These are phyloP conservation scores for Sporothrix luriei DNA, from an alignment of 2,329 filamentous ascomycete species.

Conservation along the genomic window DNA sequence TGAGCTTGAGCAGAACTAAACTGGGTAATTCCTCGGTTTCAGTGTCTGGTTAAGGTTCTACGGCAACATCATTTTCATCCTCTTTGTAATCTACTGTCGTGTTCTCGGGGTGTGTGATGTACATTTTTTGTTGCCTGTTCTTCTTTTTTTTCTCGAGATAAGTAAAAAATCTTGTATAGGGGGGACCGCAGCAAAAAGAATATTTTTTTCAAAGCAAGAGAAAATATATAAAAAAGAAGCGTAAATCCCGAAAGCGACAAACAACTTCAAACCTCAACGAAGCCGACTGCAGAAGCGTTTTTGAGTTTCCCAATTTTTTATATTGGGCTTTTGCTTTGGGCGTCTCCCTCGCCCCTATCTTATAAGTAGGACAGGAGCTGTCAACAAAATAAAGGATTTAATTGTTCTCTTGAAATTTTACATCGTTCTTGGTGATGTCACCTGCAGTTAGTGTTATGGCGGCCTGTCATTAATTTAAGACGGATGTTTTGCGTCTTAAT, in stretches of 20 bases:
- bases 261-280: background rate
- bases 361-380: background rate
- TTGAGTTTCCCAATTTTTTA: conserved; percentile 2
- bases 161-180: conserved; percentile 21
- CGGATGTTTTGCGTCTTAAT: too few relatives aligned
- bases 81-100: conserved; percentile 27
- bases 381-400: background rate
- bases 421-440: conserved; percentile 22
- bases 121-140: conserved; percentile 26
- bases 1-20: conserved; percentile 71
- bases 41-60: conserved; percentile 25
- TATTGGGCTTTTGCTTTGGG: background rate
- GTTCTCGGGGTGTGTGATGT: conserved; percentile 21
- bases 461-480: too few relatives aligned
- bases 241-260: conserved; percentile 23
- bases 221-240: conserved; percentile 12
- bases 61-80: conserved; percentile 27
- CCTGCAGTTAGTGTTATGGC: too few relatives aligned
- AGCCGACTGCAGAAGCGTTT: background rate
- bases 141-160: conserved; percentile 27
- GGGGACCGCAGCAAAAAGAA: conserved; percentile 20
- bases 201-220: background rate
- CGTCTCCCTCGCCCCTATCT: background rate
- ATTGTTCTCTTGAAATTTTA: background rate
- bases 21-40: conserved; percentile 5